Base-by-base conservation (phyloP, 2,329 filamentous ascomycete genomes). In the Aureobasidium vineae region DNA sequence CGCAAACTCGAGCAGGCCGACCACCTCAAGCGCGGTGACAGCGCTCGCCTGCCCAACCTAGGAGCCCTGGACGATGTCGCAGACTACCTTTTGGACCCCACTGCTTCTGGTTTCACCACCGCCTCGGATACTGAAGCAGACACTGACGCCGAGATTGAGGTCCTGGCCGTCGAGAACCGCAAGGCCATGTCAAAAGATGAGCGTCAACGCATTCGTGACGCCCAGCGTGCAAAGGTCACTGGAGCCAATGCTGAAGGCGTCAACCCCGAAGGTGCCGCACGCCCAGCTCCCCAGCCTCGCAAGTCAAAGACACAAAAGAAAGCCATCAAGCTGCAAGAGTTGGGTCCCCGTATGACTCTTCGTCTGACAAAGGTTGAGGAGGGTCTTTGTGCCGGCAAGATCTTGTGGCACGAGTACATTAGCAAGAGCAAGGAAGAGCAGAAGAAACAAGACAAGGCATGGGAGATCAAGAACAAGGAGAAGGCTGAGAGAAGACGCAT, bases 351-450 rank as follows among this genome's bases (percentile, higher is more conserved):
- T 64, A 89, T 99, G 90, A 89, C 86, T 68, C 80, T 99, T 47
- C 87, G 94, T 38, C 82, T 99, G 79, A 93, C 92, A 65, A 99
- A 99, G 80, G 93, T 99, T 5, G 95, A 99, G 75, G 95, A 99
- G 72, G 95, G 94, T 1, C 79, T 98, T 7, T 97, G 92, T 73
- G 85, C 86, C 31, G 95, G 95, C 59, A 95, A 92, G 76, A 85
- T 97, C 66, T 91, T 99, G 90, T 99, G 95, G 95, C 95, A 99
- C 77, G 92, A 97, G 75, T 96, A 92, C 75, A 88, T 98, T 63
- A 86, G 89, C 75, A 99, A 99, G 83, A 87, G 86, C 7, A 87
- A 87, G 71, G 84, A 86, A 21, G 93, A 99, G 77, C 80, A 92
- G 66, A 85, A 88, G 74, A 86, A 90, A 70, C 79, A 97, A 72